Evolutionary conservation across 2,329 filamentous ascomycete genomes (phyloP), one percentile per base, ranked within the genome.

Genomic region (Leptographium wingfieldii): DNA sequence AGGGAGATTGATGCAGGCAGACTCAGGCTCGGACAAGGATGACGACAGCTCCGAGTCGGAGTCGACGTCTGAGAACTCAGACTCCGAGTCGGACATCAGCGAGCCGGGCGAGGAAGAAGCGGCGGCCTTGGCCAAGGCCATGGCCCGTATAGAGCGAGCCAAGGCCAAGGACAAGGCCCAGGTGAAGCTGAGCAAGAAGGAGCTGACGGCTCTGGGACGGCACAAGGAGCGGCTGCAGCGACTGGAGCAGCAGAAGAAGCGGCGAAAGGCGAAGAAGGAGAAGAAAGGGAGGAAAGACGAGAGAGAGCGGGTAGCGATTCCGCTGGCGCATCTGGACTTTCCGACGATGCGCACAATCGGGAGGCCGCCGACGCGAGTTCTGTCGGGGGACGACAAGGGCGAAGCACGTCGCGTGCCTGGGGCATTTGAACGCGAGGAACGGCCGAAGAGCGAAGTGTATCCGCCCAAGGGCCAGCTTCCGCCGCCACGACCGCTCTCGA

Each of bases 61-160:
- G 27, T 67, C 68, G n/a, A 71, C 64, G 57, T 68, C 77, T 60
- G 74, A 77, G 60, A 43, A n/a, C 22, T 74, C 73, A 55, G 81
- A 67, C 25, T 73, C 77, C 60, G 81, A 80, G 55, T 73, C 75
- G 59, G 76, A 79, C 25, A 38, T 66, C 40, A 63, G 65, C 58
- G 64, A 65, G 49, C 61, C 64, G 77, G 83, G 61, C 10, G 61
- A 65, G 52, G 61, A 57, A 66, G 90, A 95, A 69, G 87, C 92
- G 66, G 79, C 81, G 64, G 73, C 95, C 66, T 83, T 94, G 64
- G 86, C 91, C 65, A 83, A 83, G 64, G 92, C 92, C 49, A 74
- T 95, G 71, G 84, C 85, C 67, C 86, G 90, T 65, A 95, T 96
- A 69, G 83, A 85, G 64, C 82, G 84, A 65, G 90, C 92, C 19